Base-by-base conservation (phyloP, 208 protist species). In the Trypanosoma scelopori region DNA sequence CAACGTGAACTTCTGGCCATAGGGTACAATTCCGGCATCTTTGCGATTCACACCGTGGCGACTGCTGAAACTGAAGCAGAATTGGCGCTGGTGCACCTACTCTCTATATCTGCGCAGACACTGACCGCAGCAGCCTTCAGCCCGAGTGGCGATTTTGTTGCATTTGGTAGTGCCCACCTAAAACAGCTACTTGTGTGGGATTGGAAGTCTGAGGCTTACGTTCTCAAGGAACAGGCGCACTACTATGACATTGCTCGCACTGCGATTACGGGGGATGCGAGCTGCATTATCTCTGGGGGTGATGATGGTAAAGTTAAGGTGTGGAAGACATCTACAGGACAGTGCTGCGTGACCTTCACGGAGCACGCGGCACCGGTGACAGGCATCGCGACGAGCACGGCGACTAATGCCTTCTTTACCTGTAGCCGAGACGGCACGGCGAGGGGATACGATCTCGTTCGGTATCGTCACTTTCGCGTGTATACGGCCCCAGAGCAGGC, bases 111-210 rank as follows among this genome's bases (percentile, higher is more conserved):
- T 30, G 86, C 91, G 18, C 88, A 95, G 72, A 76, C 87, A 6
- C 80, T 98, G 37, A 95, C 87, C 22, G 85, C 90, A n/a, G 79
- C 89, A n/a, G 61, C 62, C 56, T 93, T 96, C 69, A 91, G 77
- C 23, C 81, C 84, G 13, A 90, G 39, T 63, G 94, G 91, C 3
- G 84, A 93, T 63, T 91, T 83, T 69, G 69, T 98, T 42, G 92
- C 91, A 20, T 94, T 98, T 71, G 92, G 91, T 45, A 89, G 80
- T 55, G 82, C 81, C 7, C 84, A 95, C 65, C 76, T 95, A 28
- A 91, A 93, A 76, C 91, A 97, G 82, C 69, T 98, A 9, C 76
- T 97, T 30, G 92, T 98, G n/a, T 98, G 93, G 92, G 92, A 98
- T 71, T 98, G 95, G 95, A 85, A 84, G 48, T 85, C 86, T 12